Evolutionary conservation across 305 asterid species (phyloP).

Genomic region (Andrographis paniculata): DNA sequence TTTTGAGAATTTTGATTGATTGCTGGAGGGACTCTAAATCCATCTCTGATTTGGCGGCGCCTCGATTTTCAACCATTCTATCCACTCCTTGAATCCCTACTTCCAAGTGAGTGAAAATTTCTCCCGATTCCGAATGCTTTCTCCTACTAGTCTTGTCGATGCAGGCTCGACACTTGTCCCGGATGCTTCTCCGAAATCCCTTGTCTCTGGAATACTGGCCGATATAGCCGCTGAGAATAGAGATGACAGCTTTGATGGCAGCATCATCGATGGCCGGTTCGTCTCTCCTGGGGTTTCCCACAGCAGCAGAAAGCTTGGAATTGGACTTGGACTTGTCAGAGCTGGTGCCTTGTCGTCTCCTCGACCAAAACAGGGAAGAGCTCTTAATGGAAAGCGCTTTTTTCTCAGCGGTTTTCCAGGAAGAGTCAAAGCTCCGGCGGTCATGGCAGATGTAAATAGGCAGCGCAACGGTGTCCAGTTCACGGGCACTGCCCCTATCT

Average conservation of each 20-base stretch:
- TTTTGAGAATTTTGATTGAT: conserved; percentile 40
- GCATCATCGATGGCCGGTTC: conserved; percentile 61
- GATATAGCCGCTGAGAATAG: conserved; percentile 45
- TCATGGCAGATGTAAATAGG: conserved; percentile 72
- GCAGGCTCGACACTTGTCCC: conserved; percentile 49
- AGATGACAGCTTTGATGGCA: conserved; percentile 57
- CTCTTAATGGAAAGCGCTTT: conserved; percentile 27
- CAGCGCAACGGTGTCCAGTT: conserved; percentile 36
- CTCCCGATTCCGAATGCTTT: conserved; percentile 21
- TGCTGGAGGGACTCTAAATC: conserved; percentile 37
- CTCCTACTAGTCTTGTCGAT: conserved; percentile 22
- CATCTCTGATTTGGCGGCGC: conserved; percentile 21
- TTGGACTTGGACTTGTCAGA: conserved; percentile 25
- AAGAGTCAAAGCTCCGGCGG: conserved; percentile 42
- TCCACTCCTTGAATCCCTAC: conserved; percentile 50
- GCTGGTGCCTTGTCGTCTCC: conserved; percentile 28
- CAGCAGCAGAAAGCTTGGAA: conserved; percentile 21
- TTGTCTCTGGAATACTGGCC: conserved; percentile 42
- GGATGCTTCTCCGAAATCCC: conserved; percentile 27
- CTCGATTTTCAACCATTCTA: conserved; percentile 31
- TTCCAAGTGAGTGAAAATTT: conserved; percentile 31
- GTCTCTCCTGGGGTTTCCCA: conserved; percentile 21
- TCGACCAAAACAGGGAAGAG: conserved; percentile 33
- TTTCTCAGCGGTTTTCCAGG: conserved; percentile 20
- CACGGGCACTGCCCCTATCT: conserved; percentile 21